Evolutionary conservation across 441 rosid species (phyloP), one percentile per base, ranked within the genome.

Genomic region (Eruca vesicaria): DNA sequence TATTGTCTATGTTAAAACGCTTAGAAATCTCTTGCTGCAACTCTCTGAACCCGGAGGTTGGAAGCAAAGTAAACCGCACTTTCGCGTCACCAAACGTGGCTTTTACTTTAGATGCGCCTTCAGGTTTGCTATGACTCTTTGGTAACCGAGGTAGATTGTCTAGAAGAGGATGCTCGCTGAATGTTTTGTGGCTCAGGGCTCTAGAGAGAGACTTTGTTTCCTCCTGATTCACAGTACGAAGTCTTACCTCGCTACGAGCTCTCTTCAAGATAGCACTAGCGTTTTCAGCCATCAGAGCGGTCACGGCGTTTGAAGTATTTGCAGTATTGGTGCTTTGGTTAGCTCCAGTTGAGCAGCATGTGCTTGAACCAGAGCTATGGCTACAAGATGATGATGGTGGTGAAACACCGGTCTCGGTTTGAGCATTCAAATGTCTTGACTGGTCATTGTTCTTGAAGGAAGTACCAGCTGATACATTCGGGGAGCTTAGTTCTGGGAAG

Each of bases 401-500:
- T 29, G 92, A 77, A 59, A 79, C 18, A 75, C 78, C 83, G 52
- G 66, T 78, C 67, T 81, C 91, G 52, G 76, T 79, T 71, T 71
- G 82, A 64, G 81, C 64, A 72, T 68, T 82, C 53, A 69, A 50
- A 32, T 72, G 81, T 48, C 69, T 77, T 35, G 74, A 66, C 79
- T 59, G 71, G 65, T 68, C 71, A 57, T 57, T 76, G 67, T 18
- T 71, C 66, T 79, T 83, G 50, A 78, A 15, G 20, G 72, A 66
- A 57, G 81, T 76, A 5, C 66, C 45, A 19, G 69, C 48, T 5
- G 89, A 82, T 65, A 72, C 5, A 12, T 79, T 82, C 18, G 92
- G 86, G 6, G 91, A 84, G 85, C 79, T 86, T 77, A 89, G 69
- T 28, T 85, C 98, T 0, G 97, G 97, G 83, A 93, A 93, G 70